Conservation (phyloP, 1,139 yeast species). For the Yamadazyma sp. region DNA sequence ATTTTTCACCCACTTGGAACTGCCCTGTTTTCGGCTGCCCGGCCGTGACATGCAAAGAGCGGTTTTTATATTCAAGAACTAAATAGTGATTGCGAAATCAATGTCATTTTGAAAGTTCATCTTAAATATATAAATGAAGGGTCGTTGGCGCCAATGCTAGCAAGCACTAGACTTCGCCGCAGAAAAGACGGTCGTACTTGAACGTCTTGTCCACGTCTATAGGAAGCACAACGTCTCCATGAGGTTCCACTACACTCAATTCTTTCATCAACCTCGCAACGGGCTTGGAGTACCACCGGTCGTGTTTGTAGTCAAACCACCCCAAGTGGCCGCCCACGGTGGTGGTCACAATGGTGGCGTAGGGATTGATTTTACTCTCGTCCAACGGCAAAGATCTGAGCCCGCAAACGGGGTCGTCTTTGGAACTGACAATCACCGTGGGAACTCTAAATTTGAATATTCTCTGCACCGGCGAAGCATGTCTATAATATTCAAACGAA, state of each 20-base stretch:
- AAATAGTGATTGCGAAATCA: neutral
- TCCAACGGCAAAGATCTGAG: slow-evolving; percentile 53
- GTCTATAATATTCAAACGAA: slow-evolving; percentile 53
- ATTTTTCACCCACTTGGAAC: slow-evolving; percentile 31
- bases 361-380: slow-evolving; percentile 69
- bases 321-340: slow-evolving; percentile 84
- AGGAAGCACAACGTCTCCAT: slow-evolving; percentile 24
- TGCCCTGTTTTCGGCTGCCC: slow-evolving; percentile 4
- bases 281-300: slow-evolving; percentile 55
- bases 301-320: slow-evolving; percentile 51
- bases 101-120: neutral
- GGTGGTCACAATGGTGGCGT: slow-evolving; percentile 63
- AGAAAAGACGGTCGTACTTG: slow-evolving; percentile 28
- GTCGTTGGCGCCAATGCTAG: too few species aligned
- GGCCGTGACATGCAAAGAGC: neutral
- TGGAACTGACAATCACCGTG: slow-evolving; percentile 45
- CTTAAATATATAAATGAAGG: too few species aligned
- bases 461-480: slow-evolving; percentile 54
- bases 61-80: too few species aligned
- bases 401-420: slow-evolving; percentile 63
- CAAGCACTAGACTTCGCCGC: neutral
- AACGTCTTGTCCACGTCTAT: slow-evolving; percentile 27
- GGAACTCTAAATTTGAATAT: slow-evolving; percentile 54
- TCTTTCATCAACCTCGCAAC: slow-evolving; percentile 35
- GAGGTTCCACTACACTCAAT: slow-evolving; percentile 26